Base-by-base conservation (phyloP, 1,284 basidiomycete genomes). In the Tetrapyrgos nigripes region DNA sequence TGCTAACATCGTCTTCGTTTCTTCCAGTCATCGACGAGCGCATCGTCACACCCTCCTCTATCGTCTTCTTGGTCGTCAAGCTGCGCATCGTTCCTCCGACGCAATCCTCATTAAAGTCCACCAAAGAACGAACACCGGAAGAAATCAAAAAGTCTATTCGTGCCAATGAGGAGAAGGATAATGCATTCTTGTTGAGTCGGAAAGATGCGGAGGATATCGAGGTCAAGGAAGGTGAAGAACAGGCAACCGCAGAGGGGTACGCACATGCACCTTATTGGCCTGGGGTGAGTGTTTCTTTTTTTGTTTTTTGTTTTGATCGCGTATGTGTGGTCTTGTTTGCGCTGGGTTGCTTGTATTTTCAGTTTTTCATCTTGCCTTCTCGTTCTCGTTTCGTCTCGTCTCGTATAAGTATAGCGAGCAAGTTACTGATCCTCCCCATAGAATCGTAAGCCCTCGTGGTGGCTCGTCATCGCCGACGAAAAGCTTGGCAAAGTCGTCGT, bases 201-300 rank as follows among this genome's bases (percentile, higher is more conserved):
- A 83, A 83, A 54, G 89, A 91, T 11, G 79, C 82, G 0, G 91
- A 93, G 65, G 86, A 87, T 47, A 60, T 85, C 27, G 66, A 74
- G 8, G 65, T 70, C 2, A 71, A 74, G 17, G 70, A 76, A 5
- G 73, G 76, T 23, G 73, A 76, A 37, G 87, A 86, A 19, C 88
- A 82, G 59, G 95, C 91, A 3, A n/a, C n/a, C n/a, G 73, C 76
- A 19, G 73, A 76, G 37, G 87, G 86, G n/a, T 88, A 82, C 59
- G 95, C 91, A 3, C 94, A 98, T 70, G 93, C 97, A 4, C 97
- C 97, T 1, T 85, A 87, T 70, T 98, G 95, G 92, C 93, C 94
- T 55, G 84, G 83, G 63, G 94, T 96, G 67, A 59, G 89, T 79
- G 37, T 40, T 55, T 45, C 27, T n/a, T 37, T 45, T 45, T 19